Base-by-base conservation (phyloP, 2,329 filamentous ascomycete genomes). In the Aureobasidium sp. region DNA sequence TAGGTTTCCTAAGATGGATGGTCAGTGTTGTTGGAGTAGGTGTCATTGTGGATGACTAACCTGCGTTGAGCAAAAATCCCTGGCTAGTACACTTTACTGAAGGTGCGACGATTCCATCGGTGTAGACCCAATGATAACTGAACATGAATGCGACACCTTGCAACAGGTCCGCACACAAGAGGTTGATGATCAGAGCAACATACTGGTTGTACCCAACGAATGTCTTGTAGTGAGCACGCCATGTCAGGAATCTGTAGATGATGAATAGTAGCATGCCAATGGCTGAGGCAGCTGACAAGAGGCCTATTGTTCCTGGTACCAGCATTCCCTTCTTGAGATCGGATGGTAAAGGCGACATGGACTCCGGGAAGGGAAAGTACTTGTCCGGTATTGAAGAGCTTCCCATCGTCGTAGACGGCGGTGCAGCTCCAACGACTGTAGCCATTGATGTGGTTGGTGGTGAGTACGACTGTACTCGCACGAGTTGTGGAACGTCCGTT, bases 11-110 rank as follows among this genome's bases (percentile, higher is more conserved):
- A 21, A 4, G 9, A 4, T 10, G 11, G 21, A 36, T 14, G 4
- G 34, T 58, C 34, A 58, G 42, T 30, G 11, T 25, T 25, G 1
- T 25, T 14, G 3, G 5, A 16, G n/a, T n/a, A n/a, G n/a, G n/a
- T n/a, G n/a, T n/a, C n/a, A n/a, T n/a, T n/a, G n/a, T n/a, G n/a
- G n/a, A n/a, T n/a, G 88, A 85, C 57, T 29, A 9, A 34, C 87
- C 87, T 0, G 81, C 82, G 5, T 85, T 86, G 3, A 89, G 76
- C 51, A 89, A 83, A 76, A 86, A 85, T n/a, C 85, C 87, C 71
- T 90, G 87, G 0, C 80, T 80, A 66, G 81, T 81, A 72, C 87
- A 90, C 6, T 81, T 76, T 1, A 76, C 66, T 0, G 79, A 80
- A 2, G 78, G 78, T 1, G 85, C 82, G 1, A 79, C 67, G 16